Evolutionary conservation across 257 asterid genomes (phyloP), one percentile per base, ranked within the genome.

Genomic region (Nicotiana otophora): DNA sequence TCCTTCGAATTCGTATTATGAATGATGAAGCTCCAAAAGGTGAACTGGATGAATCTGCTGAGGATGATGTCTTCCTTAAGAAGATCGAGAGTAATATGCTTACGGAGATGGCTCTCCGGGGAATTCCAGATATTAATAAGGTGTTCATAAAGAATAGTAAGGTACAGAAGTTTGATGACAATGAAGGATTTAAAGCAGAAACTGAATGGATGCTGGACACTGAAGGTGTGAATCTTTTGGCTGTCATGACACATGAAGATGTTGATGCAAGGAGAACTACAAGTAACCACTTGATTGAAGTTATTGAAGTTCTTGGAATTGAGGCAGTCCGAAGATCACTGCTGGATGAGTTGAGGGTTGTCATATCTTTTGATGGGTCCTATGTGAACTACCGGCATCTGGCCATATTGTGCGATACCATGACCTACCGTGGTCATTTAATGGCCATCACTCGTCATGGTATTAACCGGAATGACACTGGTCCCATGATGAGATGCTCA

Each of bases 391-490:
- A 96, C 60, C 88, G 99, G 30, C 99, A 96, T 81, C 83, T 96
- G 88, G 98, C 99, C 34, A 96, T 96, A 75, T 83, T 96, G 91
- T 96, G 99, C 28, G 99, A 96, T 82, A 94, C 99, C 81, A 96
- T 96, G 99, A 96, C 99, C 16, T 96, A 96, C 83, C 98, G 99
- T 66, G 99, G 99, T 82, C 99, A 94, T 86, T 86, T 96, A 91
- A 96, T 96, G 99, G 98, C 99, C 80, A 94, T 96, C 81, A 96
- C 99, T 39, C 98, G 99, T 78, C 99, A 96, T 57, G 99, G 99
- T 30, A 92, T 96, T 67, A 96, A 96, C 81, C 93, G 98, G 8
- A 96, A 96, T 74, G 98, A 96, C 62, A 96, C 99, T 23, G 99
- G 99, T 23, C 98, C 99, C 68, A 90, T 96, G 97, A 96, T 96